phyloP scores from a whole-genome alignment of 805 yeast genomes.

The Ogataea pini region DNA sequence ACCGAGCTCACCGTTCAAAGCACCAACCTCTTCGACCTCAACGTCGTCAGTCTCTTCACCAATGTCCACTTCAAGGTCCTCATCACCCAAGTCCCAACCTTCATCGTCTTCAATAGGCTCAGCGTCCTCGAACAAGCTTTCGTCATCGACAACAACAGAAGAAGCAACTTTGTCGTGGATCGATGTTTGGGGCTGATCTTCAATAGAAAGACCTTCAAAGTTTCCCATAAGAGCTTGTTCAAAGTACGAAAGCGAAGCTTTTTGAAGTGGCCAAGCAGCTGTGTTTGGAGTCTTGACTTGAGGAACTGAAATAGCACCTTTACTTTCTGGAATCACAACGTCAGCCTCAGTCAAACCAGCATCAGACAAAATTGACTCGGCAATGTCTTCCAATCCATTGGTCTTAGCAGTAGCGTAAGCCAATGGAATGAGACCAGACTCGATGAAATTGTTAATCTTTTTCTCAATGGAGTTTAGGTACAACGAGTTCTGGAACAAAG shows the following conservation, averaged over 20 bases:
- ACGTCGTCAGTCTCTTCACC: slow-evolving; percentile 40
- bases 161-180: slow-evolving; percentile 9
- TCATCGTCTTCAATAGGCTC: slow-evolving; percentile 60
- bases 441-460: slow-evolving; percentile 70
- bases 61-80: slow-evolving; percentile 65
- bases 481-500: slow-evolving; percentile 80
- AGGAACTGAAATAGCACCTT: slow-evolving; percentile 45
- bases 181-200: slow-evolving; percentile 35
- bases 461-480: slow-evolving; percentile 74
- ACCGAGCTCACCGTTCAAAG: slow-evolving; percentile 59
- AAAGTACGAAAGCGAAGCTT: slow-evolving; percentile 72
- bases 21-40: slow-evolving; percentile 36
- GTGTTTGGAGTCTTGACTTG: slow-evolving; percentile 46
- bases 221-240: slow-evolving; percentile 83
- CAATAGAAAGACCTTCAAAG: slow-evolving; percentile 61
- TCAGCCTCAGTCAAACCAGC: slow-evolving; percentile 66
- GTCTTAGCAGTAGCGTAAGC: slow-evolving; percentile 93
- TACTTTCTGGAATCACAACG: slow-evolving; percentile 45
- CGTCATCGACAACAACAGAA: slow-evolving; percentile 36
- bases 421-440: slow-evolving; percentile 80
- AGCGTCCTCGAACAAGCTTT: slow-evolving; percentile 44
- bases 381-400: slow-evolving; percentile 76
- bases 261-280: slow-evolving; percentile 81
- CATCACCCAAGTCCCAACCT: slow-evolving; percentile 84
- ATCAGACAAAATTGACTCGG: slow-evolving; percentile 67